Evolutionary conservation across 106 monocot species (phyloP), one percentile per base, ranked within the genome.

Genomic region (Allium fistulosum): DNA sequence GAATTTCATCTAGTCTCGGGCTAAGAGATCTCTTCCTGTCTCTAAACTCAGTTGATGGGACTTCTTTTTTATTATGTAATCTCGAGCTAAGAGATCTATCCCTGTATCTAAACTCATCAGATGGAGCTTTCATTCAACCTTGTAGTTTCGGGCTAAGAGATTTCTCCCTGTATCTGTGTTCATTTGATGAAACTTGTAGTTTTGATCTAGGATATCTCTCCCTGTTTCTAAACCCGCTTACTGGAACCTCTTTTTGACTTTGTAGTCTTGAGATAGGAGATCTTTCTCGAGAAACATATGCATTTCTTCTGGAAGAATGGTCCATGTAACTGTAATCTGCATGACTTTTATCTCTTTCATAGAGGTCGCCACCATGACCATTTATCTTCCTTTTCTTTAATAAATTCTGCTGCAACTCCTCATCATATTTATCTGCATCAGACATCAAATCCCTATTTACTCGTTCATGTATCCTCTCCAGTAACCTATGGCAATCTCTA

Each of bases 181-280:
- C 13, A 48, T 77, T 71, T 18, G 37, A 37, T 37, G 37, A 37
- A 37, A 37, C 37, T 37, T 37, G 37, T 2, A 5, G 37, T 37
- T 5, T 37, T 37, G 37, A 37, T 37, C 2, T 37, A 37, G 37
- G 69, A 14, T 81, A 57, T 17, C 67, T 62, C 65, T 5, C 37
- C 37, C 37, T 37, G 37, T 37, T 5, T 37, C 37, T 37, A 37
- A 37, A 37, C 37, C 1, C 37, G 2, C 63, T 73, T 58, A 16
- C 45, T 59, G 92, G 84, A 51, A 96, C 78, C 18, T 60, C 82
- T 51, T 92, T 96, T 80, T 92, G 88, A 70, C 88, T 91, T 68
- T 67, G 69, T 18, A 96, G 65, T 16, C 91, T 85, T 58, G 73
- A 80, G 56, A 91, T 75, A 69, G 85, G 55, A 56, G 76, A 70